Evolutionary conservation across 2,329 filamentous ascomycete species (phyloP).

Genomic region (Apiospora rasikravindrae): DNA sequence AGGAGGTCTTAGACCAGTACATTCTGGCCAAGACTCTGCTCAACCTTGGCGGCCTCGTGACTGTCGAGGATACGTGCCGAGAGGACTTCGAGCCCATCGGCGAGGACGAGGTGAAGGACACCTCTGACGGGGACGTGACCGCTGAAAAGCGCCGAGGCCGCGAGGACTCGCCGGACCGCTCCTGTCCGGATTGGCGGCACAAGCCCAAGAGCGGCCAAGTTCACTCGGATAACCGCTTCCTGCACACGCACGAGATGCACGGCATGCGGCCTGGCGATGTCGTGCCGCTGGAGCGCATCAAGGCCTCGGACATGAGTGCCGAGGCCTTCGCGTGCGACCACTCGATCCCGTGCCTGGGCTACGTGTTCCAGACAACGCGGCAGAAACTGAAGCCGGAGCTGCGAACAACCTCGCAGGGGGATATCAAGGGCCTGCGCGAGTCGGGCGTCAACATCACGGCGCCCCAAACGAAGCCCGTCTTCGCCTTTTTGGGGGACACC

Average conservation of each 20-base stretch:
- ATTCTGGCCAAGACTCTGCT: slow-evolving; percentile 47
- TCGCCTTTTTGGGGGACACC: slow-evolving; percentile 55
- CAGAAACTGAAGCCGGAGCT: slow-evolving; percentile 47
- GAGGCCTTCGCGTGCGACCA: slow-evolving; percentile 52
- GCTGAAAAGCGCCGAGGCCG: not conserved
- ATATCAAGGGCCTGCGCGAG: slow-evolving; percentile 45
- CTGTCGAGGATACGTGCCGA: not conserved
- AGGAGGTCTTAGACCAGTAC: slow-evolving; percentile 45
- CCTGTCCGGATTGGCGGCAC: not conserved
- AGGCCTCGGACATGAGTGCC: slow-evolving; percentile 41
- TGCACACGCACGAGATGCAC: slow-evolving; percentile 47
- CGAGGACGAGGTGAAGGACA: slow-evolving; percentile 29
- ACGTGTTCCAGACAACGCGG: slow-evolving; percentile 49
- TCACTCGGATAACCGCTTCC: slow-evolving; percentile 28
- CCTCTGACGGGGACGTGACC: slow-evolving; percentile 24
- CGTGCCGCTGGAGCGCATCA: slow-evolving; percentile 42
- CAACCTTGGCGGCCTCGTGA: slow-evolving; percentile 46
- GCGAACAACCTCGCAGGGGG: slow-evolving; percentile 39
- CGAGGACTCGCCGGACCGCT: not conserved
- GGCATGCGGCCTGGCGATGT: slow-evolving; percentile 42
- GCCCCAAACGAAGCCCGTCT: slow-evolving; percentile 45
- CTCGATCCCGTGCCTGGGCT: slow-evolving; percentile 53
- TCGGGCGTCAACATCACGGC: slow-evolving; percentile 47
- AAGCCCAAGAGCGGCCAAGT: not conserved
- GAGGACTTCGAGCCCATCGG: slow-evolving; percentile 9